phyloP scores from a whole-genome alignment of 331 rosid genomes.

The Malus hybrid region DNA sequence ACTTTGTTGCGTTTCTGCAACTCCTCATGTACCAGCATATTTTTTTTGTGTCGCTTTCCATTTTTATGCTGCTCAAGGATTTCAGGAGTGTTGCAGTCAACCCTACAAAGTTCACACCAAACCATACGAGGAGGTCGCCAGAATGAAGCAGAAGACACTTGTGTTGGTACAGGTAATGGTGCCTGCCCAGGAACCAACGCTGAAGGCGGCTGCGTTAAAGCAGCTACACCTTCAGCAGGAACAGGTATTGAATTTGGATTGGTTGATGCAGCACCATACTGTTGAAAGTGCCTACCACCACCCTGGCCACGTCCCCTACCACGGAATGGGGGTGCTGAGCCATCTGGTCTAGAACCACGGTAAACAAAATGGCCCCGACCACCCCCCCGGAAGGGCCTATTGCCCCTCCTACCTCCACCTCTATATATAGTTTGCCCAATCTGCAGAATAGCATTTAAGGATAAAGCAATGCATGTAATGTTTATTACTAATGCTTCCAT shows the following conservation, averaged over 20 bases:
- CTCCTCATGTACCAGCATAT: slow-evolving; percentile 44
- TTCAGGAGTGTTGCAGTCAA: slow-evolving; percentile 74
- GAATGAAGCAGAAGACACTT: slow-evolving; percentile 40
- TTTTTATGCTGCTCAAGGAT: slow-evolving; percentile 73
- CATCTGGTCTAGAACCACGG: slow-evolving; percentile 19
- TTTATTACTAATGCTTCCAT: slow-evolving; percentile 10
- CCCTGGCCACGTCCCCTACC: slow-evolving; percentile 59
- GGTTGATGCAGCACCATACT: slow-evolving; percentile 41
- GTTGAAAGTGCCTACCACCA: slow-evolving; percentile 49
- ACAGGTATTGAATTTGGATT: slow-evolving; percentile 27
- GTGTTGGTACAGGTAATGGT: slow-evolving; percentile 19
- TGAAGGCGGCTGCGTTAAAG: slow-evolving; percentile 35
- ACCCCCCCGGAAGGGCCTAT: slow-evolving; percentile 59
- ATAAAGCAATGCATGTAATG: slow-evolving; percentile 31
- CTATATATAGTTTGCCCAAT: slow-evolving; percentile 50
- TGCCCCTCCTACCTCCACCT: slow-evolving; percentile 58
- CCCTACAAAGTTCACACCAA: slow-evolving; percentile 83
- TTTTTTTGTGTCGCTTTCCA: slow-evolving; percentile 75
- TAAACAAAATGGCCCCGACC: slow-evolving; percentile 42
- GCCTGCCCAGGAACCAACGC: slow-evolving; percentile 32
- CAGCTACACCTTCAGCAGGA: slow-evolving; percentile 33
- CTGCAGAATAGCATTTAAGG: slow-evolving; percentile 46
- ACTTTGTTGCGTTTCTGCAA: slow-evolving; percentile 52
- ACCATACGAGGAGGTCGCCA: slow-evolving; percentile 33
- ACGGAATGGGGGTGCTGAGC: slow-evolving; percentile 33